phyloP scores from a whole-genome alignment of 768 basidiomycete species.

The Pleurotus tuoliensis region DNA sequence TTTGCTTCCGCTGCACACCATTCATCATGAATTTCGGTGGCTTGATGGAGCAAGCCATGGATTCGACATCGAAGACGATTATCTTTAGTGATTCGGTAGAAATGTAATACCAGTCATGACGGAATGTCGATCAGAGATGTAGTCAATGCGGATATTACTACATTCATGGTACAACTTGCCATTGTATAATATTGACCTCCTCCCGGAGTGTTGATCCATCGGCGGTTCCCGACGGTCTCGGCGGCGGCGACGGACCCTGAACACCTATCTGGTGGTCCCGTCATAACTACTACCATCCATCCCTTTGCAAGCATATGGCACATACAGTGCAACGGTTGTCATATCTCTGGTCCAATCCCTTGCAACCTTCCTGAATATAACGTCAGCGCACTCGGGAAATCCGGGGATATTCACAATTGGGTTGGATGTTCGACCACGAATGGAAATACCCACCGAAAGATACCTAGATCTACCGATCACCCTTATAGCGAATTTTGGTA shows the following conservation, averaged over 20 bases:
- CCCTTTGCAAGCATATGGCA: conserved; percentile 2
- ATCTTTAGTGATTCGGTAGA: too few species aligned
- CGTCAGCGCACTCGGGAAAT: conserved; percentile 6
- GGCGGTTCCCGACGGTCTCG: conserved; percentile 2
- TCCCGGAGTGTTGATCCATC: neutral
- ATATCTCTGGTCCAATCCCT: neutral
- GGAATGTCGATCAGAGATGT: too few species aligned
- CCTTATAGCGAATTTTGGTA: neutral
- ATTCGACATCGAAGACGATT: too few species aligned
- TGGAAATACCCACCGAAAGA: conserved; percentile 2
- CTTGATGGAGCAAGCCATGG: too few species aligned
- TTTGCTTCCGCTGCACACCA: too few species aligned
- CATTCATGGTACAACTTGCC: too few species aligned
- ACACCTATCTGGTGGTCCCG: neutral
- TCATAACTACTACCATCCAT: conserved; percentile 2
- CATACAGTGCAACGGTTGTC: conserved; percentile 4
- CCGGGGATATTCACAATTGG: conserved; percentile 1
- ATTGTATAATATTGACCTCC: too few species aligned
- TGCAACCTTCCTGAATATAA: neutral
- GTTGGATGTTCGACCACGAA: conserved; percentile 4
- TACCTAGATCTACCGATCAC: conserved; percentile 7
- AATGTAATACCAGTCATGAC: too few species aligned
- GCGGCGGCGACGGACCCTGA: conserved; percentile 6
- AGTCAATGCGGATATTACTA: too few species aligned
- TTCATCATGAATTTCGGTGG: too few species aligned